Evolutionary conservation across 352 stramenopile species (phyloP).

Genomic region (Lagenidium giganteum): DNA sequence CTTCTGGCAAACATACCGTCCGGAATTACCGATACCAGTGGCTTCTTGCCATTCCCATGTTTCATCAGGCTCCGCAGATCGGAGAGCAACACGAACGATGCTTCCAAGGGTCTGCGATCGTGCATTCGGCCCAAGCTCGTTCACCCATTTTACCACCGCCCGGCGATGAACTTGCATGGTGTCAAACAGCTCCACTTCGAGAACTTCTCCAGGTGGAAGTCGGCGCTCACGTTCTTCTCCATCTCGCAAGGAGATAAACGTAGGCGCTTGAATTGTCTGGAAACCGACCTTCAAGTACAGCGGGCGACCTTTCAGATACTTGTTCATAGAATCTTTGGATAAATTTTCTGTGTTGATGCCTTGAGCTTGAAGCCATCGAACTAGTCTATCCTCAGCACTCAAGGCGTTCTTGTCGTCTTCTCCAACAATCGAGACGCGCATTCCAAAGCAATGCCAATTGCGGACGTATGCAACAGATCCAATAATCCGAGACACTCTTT

Average conservation of each 20-base stretch:
- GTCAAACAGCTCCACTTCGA: slow-evolving; percentile 86
- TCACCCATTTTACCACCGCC: slow-evolving; percentile 67
- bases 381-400: slow-evolving; percentile 66
- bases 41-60: slow-evolving; percentile 69
- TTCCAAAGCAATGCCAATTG: slow-evolving; percentile 90
- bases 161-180: slow-evolving; percentile 79
- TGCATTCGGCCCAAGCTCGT: slow-evolving; percentile 17
- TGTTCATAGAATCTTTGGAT: slow-evolving; percentile 69
- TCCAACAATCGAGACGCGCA: slow-evolving; percentile 64
- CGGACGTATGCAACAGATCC: slow-evolving; percentile 83
- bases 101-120: slow-evolving; percentile 41
- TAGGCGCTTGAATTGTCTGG: slow-evolving; percentile 85
- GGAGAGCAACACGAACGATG: slow-evolving; percentile 74
- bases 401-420: slow-evolving; percentile 37
- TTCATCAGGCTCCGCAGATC: slow-evolving; percentile 45
- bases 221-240: slow-evolving; percentile 53
- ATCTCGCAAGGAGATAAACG: slow-evolving; percentile 57
- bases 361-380: slow-evolving; percentile 87
- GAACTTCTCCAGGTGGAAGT: slow-evolving; percentile 72
- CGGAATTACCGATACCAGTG: slow-evolving; percentile 34
- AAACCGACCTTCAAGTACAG: slow-evolving; percentile 86
- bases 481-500: slow-evolving; percentile 67
- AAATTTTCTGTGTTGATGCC: slow-evolving; percentile 87
- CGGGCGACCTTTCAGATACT: slow-evolving; percentile 81
- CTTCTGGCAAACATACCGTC: slow-evolving; percentile 62